phyloP scores from a whole-genome alignment of 2,329 filamentous ascomycete genomes.

The Fusarium austroafricanum region DNA sequence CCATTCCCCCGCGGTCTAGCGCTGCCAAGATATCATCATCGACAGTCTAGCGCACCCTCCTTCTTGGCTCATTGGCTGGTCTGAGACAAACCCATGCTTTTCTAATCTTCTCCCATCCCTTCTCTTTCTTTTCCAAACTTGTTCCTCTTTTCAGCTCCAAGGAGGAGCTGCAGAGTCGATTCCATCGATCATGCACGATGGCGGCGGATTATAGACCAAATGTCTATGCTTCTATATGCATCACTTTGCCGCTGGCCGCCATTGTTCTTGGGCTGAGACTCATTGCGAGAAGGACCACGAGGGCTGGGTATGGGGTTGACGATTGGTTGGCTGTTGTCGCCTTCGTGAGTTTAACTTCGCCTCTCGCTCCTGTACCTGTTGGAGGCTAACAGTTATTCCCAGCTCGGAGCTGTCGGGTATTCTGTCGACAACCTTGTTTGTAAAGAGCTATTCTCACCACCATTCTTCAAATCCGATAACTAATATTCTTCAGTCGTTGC shows the following conservation, averaged over 20 bases:
- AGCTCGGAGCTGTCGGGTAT: constrained; percentile 19
- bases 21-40: background rate
- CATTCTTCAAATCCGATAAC: background rate
- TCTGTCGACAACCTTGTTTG: constrained; percentile 24
- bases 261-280: constrained; percentile 34
- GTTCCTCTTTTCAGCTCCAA: background rate
- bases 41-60: background rate
- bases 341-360: constrained; percentile 20
- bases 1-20: background rate
- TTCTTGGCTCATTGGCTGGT: background rate
- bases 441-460: background rate
- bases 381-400: background rate
- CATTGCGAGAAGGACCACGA: constrained; percentile 29
- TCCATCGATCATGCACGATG: constrained; percentile 27
- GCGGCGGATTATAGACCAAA: constrained; percentile 21
- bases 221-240: constrained; percentile 29
- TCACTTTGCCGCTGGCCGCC: constrained; percentile 33
- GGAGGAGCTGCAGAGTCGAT: background rate
- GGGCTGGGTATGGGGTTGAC: constrained; percentile 33
- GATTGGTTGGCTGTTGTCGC: constrained; percentile 36
- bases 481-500: background rate
- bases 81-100: constrained; percentile 9
- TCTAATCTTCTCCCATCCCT: background rate
- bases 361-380: background rate
- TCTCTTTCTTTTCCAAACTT: constrained; percentile 9